These are phyloP conservation scores for Scolecobasidium constrictum DNA, from an alignment of 2,329 filamentous ascomycete species.

Conservation along the genomic window DNA sequence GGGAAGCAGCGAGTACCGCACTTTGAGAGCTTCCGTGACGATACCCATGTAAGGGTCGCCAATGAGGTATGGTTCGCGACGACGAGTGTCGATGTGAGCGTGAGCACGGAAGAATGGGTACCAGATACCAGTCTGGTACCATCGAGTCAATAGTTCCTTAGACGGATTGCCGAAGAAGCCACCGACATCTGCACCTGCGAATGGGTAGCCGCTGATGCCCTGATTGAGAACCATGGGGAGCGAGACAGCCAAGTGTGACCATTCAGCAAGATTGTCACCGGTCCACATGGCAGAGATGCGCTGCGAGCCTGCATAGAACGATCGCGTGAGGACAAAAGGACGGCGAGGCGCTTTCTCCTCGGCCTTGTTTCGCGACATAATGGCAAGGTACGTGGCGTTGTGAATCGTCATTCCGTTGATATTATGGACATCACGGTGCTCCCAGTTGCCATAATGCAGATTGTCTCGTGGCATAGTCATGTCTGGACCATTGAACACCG, in stretches of 20 bases:
- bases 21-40: slow-evolving; percentile 74
- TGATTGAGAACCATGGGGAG: slow-evolving; percentile 91
- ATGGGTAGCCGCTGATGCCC: slow-evolving; percentile 86
- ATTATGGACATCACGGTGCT: slow-evolving; percentile 95
- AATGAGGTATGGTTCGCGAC: slow-evolving; percentile 83
- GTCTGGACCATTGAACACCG: slow-evolving; percentile 96
- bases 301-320: slow-evolving; percentile 87
- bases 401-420: slow-evolving; percentile 90
- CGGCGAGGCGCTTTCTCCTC: slow-evolving; percentile 60
- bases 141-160: slow-evolving; percentile 81
- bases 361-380: slow-evolving; percentile 67
- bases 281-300: slow-evolving; percentile 96
- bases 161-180: slow-evolving; percentile 97
- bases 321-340: slow-evolving; percentile 85
- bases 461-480: slow-evolving; percentile 99
- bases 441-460: slow-evolving; percentile 81
- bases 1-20: slow-evolving; percentile 82
- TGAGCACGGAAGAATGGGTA: slow-evolving; percentile 98
- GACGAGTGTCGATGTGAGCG: slow-evolving; percentile 90
- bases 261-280: slow-evolving; percentile 89
- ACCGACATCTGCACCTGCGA: slow-evolving; percentile 88
- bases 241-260: slow-evolving; percentile 80
- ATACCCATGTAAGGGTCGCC: slow-evolving; percentile 78
- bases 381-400: slow-evolving; percentile 81
- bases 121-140: slow-evolving; percentile 95